Percentiles rank a stretch among this genome's conserved stretches.
Conservation (phyloP, 2,329 filamentous ascomycete genomes). For the Karstenula rhodostoma region DNA sequence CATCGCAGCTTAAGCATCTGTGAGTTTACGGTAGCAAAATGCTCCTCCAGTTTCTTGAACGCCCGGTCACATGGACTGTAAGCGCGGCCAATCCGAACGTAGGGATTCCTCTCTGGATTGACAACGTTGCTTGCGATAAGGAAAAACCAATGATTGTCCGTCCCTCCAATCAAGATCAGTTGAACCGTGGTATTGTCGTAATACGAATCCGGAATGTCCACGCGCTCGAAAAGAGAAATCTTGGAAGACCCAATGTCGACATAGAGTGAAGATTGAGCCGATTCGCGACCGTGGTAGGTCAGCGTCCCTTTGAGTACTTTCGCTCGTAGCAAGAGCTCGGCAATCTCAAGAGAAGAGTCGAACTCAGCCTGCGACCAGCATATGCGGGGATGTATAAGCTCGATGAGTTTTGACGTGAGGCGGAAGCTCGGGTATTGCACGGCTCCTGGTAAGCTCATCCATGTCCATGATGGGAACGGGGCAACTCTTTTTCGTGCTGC, state of each 20-base stretch:
- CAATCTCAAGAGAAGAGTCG: conserved; percentile 7
- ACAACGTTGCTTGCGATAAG: conserved; percentile 10
- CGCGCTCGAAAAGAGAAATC: conserved; percentile 8
- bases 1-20: conserved; percentile 11
- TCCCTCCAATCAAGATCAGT: conserved; percentile 8
- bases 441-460: conserved; percentile 14
- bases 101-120: conserved; percentile 12
- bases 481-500: conserved; percentile 10
- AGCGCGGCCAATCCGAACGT: conserved; percentile 14
- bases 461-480: conserved; percentile 13
- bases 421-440: conserved; percentile 14
- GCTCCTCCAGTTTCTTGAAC: conserved; percentile 7
- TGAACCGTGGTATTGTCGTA: conserved; percentile 12
- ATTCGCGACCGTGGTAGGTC: conserved; percentile 9
- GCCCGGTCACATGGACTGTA: conserved; percentile 8
- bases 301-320: conserved; percentile 13
- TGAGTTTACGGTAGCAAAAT: conserved; percentile 3
- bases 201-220: conserved; percentile 13
- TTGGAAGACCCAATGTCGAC: conserved; percentile 5
- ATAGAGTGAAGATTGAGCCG: conserved; percentile 6
- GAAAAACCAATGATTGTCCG: conserved; percentile 14
- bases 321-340: conserved; percentile 4
- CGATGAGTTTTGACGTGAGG: conserved; percentile 6
- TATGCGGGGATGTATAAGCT: conserved; percentile 11
- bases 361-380: conserved; percentile 10